Evolutionary conservation across 352 stramenopile genomes (phyloP), one percentile per base, ranked within the genome.

Genomic region (Phytophthora lateralis): DNA sequence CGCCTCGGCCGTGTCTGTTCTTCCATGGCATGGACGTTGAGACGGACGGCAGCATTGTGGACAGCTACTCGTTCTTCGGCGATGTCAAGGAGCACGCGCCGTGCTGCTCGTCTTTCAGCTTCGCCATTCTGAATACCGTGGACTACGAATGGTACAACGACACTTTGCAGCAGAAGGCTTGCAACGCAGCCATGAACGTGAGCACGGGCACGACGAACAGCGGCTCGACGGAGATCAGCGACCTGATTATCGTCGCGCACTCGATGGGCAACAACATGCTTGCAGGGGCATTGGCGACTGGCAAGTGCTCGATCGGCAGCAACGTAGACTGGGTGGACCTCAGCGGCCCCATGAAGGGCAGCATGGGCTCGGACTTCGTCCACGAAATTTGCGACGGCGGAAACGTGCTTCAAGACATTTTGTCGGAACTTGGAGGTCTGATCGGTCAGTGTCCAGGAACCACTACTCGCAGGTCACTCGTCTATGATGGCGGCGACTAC

Each of bases 191-290:
- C 1, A 59, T 82, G 20, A 54, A 64, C 38, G 67, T 75, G 14
- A 69, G 67, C 30, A 78, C 60, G 9, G 57, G 63, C 24, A 41
- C n/a, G 0, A 55, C 54, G 0, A 26, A 57, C 47, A 66, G 66
- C n/a, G 55, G 59, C 3, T 66, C 62, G 15, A 84, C 73, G 2
- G 73, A 77, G 39, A 80, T 83, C 42, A 63, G 76, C 29, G 63
- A 87, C 55, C 64, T 78, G 17, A 87, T 86, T 46, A 60, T 89
- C 24, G 57, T 89, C 5, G 63, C 70, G 2, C 75, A 88, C 44
- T 90, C 80, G 10, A 86, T 88, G 76, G 80, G 77, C n/a, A 85
- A 82, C 57, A 67, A 82, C 45, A 82, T 86, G 69, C 17, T 85
- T 9, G 77, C 60, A 1, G 66, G 72, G 14, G 80, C 80, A 0